Conservation (phyloP, 2,329 filamentous ascomycete genomes). For the Xylaria polymorpha region DNA sequence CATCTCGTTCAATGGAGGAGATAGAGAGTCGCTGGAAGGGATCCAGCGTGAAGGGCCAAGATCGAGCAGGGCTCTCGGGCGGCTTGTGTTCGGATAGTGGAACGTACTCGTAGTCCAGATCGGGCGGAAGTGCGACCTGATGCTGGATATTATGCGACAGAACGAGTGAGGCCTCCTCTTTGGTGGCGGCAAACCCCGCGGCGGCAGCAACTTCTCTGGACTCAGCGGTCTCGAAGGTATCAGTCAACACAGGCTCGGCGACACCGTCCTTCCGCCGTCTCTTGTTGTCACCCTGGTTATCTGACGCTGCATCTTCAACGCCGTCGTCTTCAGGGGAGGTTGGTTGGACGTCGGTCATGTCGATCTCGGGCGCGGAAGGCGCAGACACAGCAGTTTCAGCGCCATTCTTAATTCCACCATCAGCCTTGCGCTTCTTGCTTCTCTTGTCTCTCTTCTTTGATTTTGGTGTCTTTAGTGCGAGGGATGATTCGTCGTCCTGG, state of each 20-base stretch:
- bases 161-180: conserved; percentile 76
- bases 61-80: conserved; percentile 85
- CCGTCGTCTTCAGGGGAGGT: conserved; percentile 53
- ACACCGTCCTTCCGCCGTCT: conserved; percentile 73
- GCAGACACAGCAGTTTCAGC: conserved; percentile 42
- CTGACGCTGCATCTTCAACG: conserved; percentile 52
- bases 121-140: conserved; percentile 93
- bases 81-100: conserved; percentile 95
- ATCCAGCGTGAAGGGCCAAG: conserved; percentile 91
- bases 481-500: conserved; percentile 47
- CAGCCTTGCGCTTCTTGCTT: conserved; percentile 87
- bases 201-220: conserved; percentile 89
- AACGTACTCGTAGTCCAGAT: conserved; percentile 92
- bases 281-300: conserved; percentile 67
- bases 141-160: conserved; percentile 98
- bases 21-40: conserved; percentile 97
- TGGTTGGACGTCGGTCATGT: conserved; percentile 50
- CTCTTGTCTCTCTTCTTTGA: conserved; percentile 60
- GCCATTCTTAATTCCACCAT: conserved; percentile 76
- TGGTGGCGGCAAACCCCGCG: conserved; percentile 70
- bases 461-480: conserved; percentile 52
- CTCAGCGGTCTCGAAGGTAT: conserved; percentile 94
- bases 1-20: conserved; percentile 92
- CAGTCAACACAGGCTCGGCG: conserved; percentile 84
- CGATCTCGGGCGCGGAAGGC: conserved; percentile 52